phyloP scores from a whole-genome alignment of 148 eudicot genomes.

The Camellia japonica region DNA sequence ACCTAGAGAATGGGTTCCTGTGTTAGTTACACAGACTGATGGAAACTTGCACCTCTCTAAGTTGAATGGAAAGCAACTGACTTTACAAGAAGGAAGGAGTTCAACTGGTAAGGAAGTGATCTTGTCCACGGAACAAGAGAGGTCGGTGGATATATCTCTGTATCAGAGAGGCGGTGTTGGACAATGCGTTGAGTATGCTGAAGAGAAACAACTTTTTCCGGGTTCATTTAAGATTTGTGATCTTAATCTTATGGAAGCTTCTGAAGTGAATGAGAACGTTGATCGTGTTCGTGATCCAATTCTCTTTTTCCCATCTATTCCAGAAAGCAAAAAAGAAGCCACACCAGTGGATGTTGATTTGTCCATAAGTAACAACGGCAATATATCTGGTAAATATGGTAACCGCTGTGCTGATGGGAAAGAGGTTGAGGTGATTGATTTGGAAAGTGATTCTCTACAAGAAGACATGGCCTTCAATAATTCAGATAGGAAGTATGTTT shows the following conservation, averaged over 20 bases:
- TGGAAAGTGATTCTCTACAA: constrained; percentile 63
- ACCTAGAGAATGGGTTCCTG: constrained; percentile 57
- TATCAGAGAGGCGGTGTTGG: constrained; percentile 33
- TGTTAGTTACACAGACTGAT: constrained; percentile 35
- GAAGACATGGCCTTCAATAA: constrained; percentile 43
- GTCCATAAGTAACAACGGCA: constrained; percentile 58
- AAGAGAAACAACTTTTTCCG: constrained; percentile 80
- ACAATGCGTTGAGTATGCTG: constrained; percentile 36
- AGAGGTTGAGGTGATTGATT: constrained; percentile 83
- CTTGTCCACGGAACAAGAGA: constrained; percentile 33
- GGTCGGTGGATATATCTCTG: constrained; percentile 35
- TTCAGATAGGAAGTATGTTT: constrained; percentile 53
- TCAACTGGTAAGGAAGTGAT: constrained; percentile 26
- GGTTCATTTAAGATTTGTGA: constrained; percentile 84
- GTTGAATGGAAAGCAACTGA: constrained; percentile 28
- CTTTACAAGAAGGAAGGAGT: constrained; percentile 26
- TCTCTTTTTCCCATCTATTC: constrained; percentile 44
- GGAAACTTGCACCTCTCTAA: constrained; percentile 32
- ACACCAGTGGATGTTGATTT: constrained; percentile 58
- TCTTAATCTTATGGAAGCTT: constrained; percentile 72
- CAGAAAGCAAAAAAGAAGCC: constrained; percentile 36
- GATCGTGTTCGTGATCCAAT: constrained; percentile 33
- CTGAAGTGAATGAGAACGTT: constrained; percentile 52
- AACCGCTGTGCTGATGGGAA: constrained; percentile 47
- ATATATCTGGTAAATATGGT: constrained; percentile 33